These are phyloP conservation scores for Podila minutissima DNA, from an alignment of 192 early-diverging fungal genomes.

Conservation along the genomic window DNA sequence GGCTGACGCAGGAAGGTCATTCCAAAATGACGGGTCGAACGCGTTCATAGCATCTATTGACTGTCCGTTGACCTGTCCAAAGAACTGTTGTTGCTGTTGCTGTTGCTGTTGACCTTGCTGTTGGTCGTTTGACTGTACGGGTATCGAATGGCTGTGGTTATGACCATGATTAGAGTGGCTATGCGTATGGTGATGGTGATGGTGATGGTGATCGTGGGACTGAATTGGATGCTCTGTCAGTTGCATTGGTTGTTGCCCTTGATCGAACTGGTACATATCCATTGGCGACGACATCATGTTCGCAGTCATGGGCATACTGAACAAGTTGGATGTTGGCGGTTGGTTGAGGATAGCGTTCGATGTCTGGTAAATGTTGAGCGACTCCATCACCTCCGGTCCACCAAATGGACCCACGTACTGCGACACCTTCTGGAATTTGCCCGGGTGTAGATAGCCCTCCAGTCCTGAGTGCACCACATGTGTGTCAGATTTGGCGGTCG, in stretches of 20 bases:
- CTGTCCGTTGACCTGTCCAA: neutral
- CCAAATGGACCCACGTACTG: slow-evolving; percentile 45
- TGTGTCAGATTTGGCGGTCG: neutral
- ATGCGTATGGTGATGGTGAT: neutral
- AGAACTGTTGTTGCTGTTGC: neutral
- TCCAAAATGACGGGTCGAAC: slow-evolving; percentile 22
- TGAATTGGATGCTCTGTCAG: neutral
- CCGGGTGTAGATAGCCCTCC: slow-evolving; percentile 7
- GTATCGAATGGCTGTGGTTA: neutral
- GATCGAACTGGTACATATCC: slow-evolving; percentile 11
- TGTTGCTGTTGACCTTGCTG: slow-evolving; percentile 5
- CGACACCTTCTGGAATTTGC: slow-evolving; percentile 38
- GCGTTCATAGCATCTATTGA: neutral
- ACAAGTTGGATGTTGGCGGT: slow-evolving; percentile 8
- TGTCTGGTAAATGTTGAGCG: slow-evolving; percentile 30
- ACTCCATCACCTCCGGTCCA: slow-evolving; percentile 40
- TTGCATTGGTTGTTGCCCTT: slow-evolving; percentile 5
- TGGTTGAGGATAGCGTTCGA: slow-evolving; percentile 36
- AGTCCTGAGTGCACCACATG: slow-evolving; percentile 1
- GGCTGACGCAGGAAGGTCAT: slow-evolving; percentile 3
- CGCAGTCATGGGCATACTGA: neutral
- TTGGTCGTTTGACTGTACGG: neutral
- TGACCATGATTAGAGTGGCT: neutral
- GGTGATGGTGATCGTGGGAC: neutral
- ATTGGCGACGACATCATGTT: slow-evolving; percentile 7